A percentile compares a stretch with the other conserved stretches of the same genome.
Evolutionary conservation across 495 filamentous ascomycete genomes (phyloP).

Genomic region (Physcia stellaris): DNA sequence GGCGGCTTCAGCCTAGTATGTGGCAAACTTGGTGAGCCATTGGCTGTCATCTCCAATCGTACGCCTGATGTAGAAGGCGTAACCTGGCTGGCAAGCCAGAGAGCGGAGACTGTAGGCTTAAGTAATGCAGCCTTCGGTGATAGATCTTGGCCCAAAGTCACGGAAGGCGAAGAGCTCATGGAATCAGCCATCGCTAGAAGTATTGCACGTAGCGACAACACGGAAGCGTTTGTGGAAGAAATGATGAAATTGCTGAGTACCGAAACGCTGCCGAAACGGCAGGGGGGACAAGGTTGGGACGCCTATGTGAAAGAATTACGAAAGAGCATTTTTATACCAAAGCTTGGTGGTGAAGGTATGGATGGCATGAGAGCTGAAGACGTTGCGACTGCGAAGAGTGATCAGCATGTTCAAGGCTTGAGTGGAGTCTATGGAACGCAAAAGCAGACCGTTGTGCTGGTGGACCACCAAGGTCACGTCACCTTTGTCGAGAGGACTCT

Average conservation of each 20-base stretch:
- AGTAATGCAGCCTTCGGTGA: constrained; percentile 75
- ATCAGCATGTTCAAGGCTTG: constrained; percentile 19
- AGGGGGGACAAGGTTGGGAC: constrained; percentile 45
- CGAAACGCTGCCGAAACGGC: constrained; percentile 54
- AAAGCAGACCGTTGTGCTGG: constrained; percentile 75
- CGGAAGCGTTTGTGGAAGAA: constrained; percentile 54
- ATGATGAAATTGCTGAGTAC: constrained; percentile 56
- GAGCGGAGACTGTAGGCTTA: constrained; percentile 58
- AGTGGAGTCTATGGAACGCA: constrained; percentile 80
- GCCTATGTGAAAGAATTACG: constrained; percentile 55
- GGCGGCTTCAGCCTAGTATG: constrained; percentile 91
- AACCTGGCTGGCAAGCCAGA: constrained; percentile 51
- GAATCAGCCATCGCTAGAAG: constrained; percentile 31
- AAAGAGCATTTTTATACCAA: constrained; percentile 75
- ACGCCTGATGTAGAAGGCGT: constrained; percentile 47
- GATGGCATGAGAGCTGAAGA: constrained; percentile 37
- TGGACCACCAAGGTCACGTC: constrained; percentile 60
- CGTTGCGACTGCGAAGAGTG: constrained; percentile 28
- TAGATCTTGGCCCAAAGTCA: constrained; percentile 72
- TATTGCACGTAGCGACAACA: constrained; percentile 32
- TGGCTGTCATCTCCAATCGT: constrained; percentile 88
- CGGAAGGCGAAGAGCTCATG: constrained; percentile 38
- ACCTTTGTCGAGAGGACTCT: constrained; percentile 76
- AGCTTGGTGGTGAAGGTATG: constrained; percentile 41
- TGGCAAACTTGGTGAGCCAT: constrained; percentile 59